Evolutionary conservation across 2,329 filamentous ascomycete species (phyloP).

Genomic region (Diaporthe nobilis): DNA sequence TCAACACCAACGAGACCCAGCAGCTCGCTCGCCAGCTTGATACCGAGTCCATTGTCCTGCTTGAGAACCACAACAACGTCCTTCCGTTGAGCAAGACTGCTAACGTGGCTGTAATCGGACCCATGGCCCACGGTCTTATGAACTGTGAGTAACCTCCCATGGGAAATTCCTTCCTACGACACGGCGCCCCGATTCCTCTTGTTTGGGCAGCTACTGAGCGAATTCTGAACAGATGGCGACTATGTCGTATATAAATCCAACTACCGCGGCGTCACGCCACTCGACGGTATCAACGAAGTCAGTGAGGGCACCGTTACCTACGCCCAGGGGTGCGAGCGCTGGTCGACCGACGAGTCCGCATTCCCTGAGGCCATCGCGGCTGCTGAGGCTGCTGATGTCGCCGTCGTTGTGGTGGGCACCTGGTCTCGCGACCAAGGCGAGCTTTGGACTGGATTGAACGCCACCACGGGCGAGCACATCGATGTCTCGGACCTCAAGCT

Average conservation of each 20-base stretch:
- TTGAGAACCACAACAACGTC: constrained; percentile 69
- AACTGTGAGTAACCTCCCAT: constrained; percentile 58
- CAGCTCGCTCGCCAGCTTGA: constrained; percentile 74
- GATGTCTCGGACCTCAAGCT: constrained; percentile 75
- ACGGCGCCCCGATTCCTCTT: background rate
- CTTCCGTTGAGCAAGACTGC: constrained; percentile 73
- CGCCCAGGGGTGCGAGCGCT: constrained; percentile 79
- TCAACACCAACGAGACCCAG: constrained; percentile 73
- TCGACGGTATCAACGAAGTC: constrained; percentile 76
- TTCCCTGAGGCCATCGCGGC: constrained; percentile 77
- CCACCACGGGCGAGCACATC: constrained; percentile 82
- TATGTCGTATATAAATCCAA: constrained; percentile 78
- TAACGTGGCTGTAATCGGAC: constrained; percentile 81
- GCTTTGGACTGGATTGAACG: constrained; percentile 79
- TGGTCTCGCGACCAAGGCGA: constrained; percentile 82
- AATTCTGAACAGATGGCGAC: constrained; percentile 71
- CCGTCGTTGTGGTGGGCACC: constrained; percentile 81
- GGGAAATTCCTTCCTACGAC: background rate
- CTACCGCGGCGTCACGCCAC: constrained; percentile 76
- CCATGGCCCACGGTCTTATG: constrained; percentile 80
- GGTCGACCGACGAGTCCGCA: constrained; percentile 78
- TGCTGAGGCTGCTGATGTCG: constrained; percentile 77
- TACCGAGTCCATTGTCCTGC: constrained; percentile 72
- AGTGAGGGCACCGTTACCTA: constrained; percentile 74
- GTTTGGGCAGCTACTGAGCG: background rate